Conservation (phyloP, 169 alveolate species). For the Ichthyophthirius multifiliis region DNA sequence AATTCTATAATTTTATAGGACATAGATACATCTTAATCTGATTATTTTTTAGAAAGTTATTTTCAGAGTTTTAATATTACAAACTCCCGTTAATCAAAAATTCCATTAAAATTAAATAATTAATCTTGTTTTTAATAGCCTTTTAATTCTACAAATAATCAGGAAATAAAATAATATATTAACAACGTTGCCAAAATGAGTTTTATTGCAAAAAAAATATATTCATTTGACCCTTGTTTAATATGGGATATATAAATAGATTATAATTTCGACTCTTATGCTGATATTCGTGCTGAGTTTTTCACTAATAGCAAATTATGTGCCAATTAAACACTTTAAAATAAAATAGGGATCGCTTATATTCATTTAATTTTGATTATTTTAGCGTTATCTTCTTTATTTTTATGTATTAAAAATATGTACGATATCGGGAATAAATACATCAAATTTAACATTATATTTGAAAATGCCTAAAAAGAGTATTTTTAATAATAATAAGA, state of each 20-base stretch:
- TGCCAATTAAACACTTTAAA: neutral
- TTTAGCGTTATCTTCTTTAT: neutral
- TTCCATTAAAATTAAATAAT: no score
- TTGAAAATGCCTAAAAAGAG: no score
- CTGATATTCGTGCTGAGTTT: no score
- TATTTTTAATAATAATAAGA: no score
- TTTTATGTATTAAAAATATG: neutral
- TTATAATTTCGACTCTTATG: neutral
- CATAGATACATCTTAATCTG: neutral
- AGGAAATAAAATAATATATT: constrained; percentile 9
- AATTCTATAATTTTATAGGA: neutral
- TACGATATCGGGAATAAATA: neutral
- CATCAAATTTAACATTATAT: neutral
- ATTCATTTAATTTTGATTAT: neutral
- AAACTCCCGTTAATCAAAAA: constrained; percentile 10
- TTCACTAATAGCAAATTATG: no score
- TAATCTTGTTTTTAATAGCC: constrained; percentile 11
- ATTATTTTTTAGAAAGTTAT: neutral
- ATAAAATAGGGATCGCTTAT: neutral
- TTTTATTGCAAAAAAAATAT: constrained; percentile 10
- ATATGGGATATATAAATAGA: neutral
- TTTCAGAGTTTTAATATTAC: neutral
- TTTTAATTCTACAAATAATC: constrained; percentile 9
- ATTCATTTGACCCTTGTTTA: neutral
- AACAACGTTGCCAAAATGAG: constrained; percentile 4